Evolutionary conservation across 2,329 filamentous ascomycete species (phyloP).

Genomic region (Fusarium floridanum): DNA sequence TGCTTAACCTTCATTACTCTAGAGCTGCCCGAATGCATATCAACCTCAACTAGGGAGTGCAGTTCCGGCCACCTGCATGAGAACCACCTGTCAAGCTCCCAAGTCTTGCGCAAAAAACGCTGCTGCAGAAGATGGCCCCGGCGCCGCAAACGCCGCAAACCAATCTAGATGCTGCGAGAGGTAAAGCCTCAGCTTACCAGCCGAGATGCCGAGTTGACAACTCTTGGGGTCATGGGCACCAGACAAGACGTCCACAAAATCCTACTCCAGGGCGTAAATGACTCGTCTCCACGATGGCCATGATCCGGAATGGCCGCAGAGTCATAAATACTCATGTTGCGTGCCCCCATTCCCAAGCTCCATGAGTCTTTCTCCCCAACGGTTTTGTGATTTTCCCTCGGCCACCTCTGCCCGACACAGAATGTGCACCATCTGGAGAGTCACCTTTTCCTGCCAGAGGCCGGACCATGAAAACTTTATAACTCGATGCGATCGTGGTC

Average conservation of each 20-base stretch:
- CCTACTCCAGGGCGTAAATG: background rate
- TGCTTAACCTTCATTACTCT: too few relatives aligned
- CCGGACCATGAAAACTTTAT: slow-evolving; percentile 11
- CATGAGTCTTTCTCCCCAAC: background rate
- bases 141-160: background rate
- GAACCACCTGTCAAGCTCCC: background rate
- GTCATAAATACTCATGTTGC: background rate
- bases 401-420: background rate
- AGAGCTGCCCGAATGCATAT: background rate
- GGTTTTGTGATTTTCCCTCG: slow-evolving; percentile 3
- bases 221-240: background rate
- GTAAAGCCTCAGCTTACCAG: background rate
- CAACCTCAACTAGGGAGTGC: background rate
- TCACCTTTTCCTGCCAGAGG: slow-evolving; percentile 15
- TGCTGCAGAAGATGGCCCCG: background rate
- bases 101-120: background rate
- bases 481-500: slow-evolving; percentile 10
- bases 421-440: slow-evolving; percentile 23
- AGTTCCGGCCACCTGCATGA: background rate
- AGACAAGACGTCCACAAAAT: background rate
- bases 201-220: background rate
- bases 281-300: background rate
- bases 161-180: background rate
- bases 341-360: background rate
- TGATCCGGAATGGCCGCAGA: background rate